phyloP scores from a whole-genome alignment of 177 flowering plant genomes.

The Vitis hybrid region DNA sequence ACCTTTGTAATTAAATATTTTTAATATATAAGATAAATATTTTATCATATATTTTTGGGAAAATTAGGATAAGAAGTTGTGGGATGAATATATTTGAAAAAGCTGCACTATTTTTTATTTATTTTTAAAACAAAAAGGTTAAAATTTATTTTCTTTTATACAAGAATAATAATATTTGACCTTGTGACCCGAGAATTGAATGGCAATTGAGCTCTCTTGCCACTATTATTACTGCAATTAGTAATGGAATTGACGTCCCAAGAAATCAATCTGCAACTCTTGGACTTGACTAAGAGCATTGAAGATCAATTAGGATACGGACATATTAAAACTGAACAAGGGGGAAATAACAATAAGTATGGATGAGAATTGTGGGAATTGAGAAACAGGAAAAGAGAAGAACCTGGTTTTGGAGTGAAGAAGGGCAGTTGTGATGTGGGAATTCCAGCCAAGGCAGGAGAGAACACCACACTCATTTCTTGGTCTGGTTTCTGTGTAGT shows the following conservation, averaged over 20 bases:
- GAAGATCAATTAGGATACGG: neutral
- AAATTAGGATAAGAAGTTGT: too few species aligned
- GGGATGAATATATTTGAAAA: too few species aligned
- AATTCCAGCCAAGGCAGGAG: neutral
- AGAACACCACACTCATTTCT: slow-evolving; percentile 3
- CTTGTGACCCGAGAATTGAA: slow-evolving; percentile 6
- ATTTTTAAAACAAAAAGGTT: too few species aligned
- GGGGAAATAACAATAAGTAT: neutral
- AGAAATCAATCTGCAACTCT: slow-evolving; percentile 8
- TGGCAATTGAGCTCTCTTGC: neutral
- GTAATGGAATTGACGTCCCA: neutral
- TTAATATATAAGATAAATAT: too few species aligned
- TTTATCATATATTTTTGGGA: too few species aligned
- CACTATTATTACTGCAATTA: neutral
- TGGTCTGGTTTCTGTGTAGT: too few species aligned
- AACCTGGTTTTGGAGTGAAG: slow-evolving; percentile 6
- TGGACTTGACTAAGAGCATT: slow-evolving; percentile 16
- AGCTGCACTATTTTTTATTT: too few species aligned
- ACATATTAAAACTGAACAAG: neutral
- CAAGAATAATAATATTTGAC: too few species aligned
- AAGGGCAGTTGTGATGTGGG: slow-evolving; percentile 1
- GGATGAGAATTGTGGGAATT: neutral
- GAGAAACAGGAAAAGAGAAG: neutral
- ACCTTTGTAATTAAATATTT: too few species aligned
- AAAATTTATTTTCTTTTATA: too few species aligned